Conservation (phyloP, 2,329 filamentous ascomycete genomes). For the Claviceps digitariae region DNA sequence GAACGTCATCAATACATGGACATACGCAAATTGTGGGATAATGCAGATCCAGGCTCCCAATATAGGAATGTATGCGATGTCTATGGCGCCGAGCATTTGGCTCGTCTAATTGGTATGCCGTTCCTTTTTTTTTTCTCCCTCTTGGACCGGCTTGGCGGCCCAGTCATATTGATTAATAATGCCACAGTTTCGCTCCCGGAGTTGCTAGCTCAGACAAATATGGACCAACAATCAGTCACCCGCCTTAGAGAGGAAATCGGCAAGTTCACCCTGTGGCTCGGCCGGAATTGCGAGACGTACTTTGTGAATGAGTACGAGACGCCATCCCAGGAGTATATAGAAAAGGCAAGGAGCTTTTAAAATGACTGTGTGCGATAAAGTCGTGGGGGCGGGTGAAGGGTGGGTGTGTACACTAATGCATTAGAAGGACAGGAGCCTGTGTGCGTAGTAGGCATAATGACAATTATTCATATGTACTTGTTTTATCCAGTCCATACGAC, state of each 20-base stretch:
- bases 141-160: background rate
- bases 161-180: background rate
- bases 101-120: slow-evolving; percentile 69
- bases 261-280: slow-evolving; percentile 77
- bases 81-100: slow-evolving; percentile 86
- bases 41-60: slow-evolving; percentile 46
- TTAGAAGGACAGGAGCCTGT: background rate
- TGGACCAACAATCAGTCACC: slow-evolving; percentile 84
- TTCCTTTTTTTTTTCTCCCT: background rate
- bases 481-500: background rate
- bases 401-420: background rate
- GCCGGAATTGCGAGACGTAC: slow-evolving; percentile 61
- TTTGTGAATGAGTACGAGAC: slow-evolving; percentile 68
- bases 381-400: too few species aligned
- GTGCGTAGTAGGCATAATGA: background rate
- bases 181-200: slow-evolving; percentile 72
- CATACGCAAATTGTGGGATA: slow-evolving; percentile 56
- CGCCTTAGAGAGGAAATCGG: slow-evolving; percentile 79
- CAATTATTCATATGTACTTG: background rate
- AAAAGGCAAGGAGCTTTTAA: slow-evolving; percentile 43
- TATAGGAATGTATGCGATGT: slow-evolving; percentile 65
- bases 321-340: slow-evolving; percentile 56
- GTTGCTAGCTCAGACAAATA: slow-evolving; percentile 91
- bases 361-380: too few species aligned
- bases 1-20: slow-evolving; percentile 82